Conservation (phyloP, 768 basidiomycete species). For the Suillus ampliporus region DNA sequence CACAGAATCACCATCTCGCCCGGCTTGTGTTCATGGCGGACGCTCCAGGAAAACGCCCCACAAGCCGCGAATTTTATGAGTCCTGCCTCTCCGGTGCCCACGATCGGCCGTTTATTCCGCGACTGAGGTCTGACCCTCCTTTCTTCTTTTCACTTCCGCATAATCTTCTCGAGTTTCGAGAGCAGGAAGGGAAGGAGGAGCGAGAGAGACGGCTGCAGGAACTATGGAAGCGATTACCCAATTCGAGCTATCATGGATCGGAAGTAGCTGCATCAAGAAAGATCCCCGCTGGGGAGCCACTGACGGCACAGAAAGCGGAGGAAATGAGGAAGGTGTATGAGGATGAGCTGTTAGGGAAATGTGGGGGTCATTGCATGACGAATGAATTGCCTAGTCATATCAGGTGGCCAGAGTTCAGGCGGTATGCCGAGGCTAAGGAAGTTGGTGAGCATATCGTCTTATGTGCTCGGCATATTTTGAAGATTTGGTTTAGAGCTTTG, state of each 20-base stretch:
- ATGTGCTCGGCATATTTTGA: conserved; percentile 22
- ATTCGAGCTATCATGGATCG: conserved; percentile 32
- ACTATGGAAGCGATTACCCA: conserved; percentile 66
- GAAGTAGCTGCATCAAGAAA: conserved; percentile 25
- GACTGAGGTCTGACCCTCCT: conserved; percentile 58
- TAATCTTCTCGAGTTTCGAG: conserved; percentile 67
- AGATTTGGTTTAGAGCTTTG: conserved; percentile 69
- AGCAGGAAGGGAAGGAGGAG: conserved; percentile 64
- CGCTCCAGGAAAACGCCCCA: conserved; percentile 34
- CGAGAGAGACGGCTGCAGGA: conserved; percentile 64
- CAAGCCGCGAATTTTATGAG: conserved; percentile 59
- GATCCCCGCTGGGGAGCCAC: conserved; percentile 22
- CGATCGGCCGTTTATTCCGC: conserved; percentile 62
- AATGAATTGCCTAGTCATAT: conserved; percentile 52
- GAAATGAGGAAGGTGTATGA: conserved; percentile 74
- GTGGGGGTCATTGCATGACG: conserved; percentile 51
- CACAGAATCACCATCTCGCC: conserved; percentile 17
- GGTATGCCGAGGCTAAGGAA: conserved; percentile 83
- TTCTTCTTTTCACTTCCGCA: conserved; percentile 46
- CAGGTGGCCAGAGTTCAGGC: conserved; percentile 73
- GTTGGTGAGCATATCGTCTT: conserved; percentile 56
- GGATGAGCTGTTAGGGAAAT: conserved; percentile 69
- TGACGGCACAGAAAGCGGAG: conserved; percentile 63
- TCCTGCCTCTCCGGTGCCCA: conserved; percentile 56
- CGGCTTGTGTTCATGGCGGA: conserved; percentile 21